phyloP scores from a whole-genome alignment of 2,329 filamentous ascomycete species.

The Fusarium sp. region DNA sequence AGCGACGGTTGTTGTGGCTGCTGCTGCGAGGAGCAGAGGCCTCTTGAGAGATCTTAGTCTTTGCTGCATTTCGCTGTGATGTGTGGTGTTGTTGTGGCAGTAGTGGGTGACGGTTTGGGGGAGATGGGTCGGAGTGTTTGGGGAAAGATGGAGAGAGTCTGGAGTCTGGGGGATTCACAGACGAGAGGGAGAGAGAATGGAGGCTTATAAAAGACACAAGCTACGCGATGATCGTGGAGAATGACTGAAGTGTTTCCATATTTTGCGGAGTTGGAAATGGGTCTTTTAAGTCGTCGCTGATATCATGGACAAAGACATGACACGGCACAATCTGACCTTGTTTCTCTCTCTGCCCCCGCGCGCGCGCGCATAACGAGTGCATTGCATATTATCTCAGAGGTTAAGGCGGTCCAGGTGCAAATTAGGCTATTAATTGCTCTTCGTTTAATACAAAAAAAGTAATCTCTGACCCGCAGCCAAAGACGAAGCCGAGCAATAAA shows the following conservation, averaged over 20 bases:
- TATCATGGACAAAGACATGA: conserved; percentile 19
- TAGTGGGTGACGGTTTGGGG: not conserved
- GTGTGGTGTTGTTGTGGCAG: conserved; percentile 5
- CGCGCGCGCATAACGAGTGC: not conserved
- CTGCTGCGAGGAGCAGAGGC: conserved; percentile 49
- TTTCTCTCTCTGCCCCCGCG: not conserved
- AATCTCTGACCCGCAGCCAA: conserved; percentile 23
- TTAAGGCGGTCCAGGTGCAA: conserved; percentile 4
- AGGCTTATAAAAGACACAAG: conserved; percentile 28
- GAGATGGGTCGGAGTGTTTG: not conserved
- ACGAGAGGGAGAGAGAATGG: conserved; percentile 5
- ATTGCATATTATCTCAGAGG: conserved; percentile 2
- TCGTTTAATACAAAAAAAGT: not conserved
- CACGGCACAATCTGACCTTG: conserved; percentile 3
- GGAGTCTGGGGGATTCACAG: conserved; percentile 18
- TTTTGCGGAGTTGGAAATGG: conserved; percentile 30
- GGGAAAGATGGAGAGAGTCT: conserved; percentile 26
- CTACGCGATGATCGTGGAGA: conserved; percentile 21
- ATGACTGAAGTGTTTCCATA: conserved; percentile 21
- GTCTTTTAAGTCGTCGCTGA: conserved; percentile 17
- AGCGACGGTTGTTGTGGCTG: conserved; percentile 45
- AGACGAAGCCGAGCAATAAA: conserved; percentile 18
- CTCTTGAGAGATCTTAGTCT: conserved; percentile 51
- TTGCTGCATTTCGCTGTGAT: conserved; percentile 47
- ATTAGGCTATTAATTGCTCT: conserved; percentile 23